Evolutionary conservation across 2,329 filamentous ascomycete genomes (phyloP).

Genomic region (Cladosporium sp.): DNA sequence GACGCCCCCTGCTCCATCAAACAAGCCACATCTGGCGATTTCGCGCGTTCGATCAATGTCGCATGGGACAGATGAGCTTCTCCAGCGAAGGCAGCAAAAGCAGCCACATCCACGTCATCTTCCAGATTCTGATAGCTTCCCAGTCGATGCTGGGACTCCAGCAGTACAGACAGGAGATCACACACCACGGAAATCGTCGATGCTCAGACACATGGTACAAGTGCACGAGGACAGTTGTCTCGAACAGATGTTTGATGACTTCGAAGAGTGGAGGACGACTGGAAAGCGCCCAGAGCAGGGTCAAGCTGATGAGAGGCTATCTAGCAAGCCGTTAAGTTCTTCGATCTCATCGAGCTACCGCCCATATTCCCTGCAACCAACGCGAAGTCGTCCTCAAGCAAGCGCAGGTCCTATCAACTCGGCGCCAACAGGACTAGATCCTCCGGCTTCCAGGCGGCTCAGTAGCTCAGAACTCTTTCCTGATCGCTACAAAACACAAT

Average conservation of each 20-base stretch:
- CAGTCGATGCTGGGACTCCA: not conserved
- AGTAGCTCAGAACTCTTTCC: not conserved
- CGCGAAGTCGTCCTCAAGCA: not conserved
- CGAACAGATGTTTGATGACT: not conserved
- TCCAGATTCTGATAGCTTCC: not conserved
- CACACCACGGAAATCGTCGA: not conserved
- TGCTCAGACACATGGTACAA: not conserved
- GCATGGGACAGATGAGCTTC: not conserved
- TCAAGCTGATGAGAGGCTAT: not conserved
- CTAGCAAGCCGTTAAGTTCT: not conserved
- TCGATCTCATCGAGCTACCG: not conserved
- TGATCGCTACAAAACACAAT: not conserved
- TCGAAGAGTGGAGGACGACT: not conserved
- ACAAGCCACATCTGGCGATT: not conserved
- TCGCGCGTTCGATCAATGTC: not conserved
- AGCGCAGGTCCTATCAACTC: not conserved
- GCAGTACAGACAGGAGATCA: not conserved
- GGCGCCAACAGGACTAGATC: not conserved
- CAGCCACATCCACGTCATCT: not conserved
- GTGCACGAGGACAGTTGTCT: not conserved
- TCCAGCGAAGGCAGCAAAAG: not conserved
- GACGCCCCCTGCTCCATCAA: not conserved
- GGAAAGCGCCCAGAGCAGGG: not conserved
- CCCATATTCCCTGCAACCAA: not conserved
- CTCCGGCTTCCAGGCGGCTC: not conserved